Conservation (phyloP, 2,329 filamentous ascomycete species). For the Pezicula rhizophila region DNA sequence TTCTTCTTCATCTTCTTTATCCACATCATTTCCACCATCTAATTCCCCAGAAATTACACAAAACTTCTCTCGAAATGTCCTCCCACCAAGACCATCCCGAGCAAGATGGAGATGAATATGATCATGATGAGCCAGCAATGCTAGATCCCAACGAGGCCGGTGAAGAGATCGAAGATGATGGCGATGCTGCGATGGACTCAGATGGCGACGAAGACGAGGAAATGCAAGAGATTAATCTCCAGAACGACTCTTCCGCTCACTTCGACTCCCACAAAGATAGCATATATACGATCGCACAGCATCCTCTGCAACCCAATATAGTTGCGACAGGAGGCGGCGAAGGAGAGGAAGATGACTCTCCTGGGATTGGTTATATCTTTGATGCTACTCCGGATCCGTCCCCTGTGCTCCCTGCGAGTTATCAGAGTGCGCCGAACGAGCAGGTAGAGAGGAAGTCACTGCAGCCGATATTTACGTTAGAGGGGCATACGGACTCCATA, state of each 20-base stretch:
- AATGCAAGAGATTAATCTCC: constrained; percentile 65
- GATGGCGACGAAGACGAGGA: constrained; percentile 49
- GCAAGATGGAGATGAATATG: constrained; percentile 23
- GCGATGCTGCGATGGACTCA: constrained; percentile 77
- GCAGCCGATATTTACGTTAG: constrained; percentile 63
- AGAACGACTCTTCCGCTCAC: constrained; percentile 90
- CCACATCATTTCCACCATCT: not conserved
- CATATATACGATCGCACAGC: constrained; percentile 91
- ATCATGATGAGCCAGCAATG: constrained; percentile 63
- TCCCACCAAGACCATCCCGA: constrained; percentile 11
- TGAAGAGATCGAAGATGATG: constrained; percentile 65
- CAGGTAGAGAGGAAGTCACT: constrained; percentile 54
- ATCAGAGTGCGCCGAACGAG: constrained; percentile 59
- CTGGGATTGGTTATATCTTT: constrained; percentile 79
- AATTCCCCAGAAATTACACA: not conserved
- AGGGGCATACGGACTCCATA: constrained; percentile 89
- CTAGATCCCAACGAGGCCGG: constrained; percentile 71
- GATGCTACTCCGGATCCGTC: constrained; percentile 61
- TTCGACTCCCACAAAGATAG: constrained; percentile 88
- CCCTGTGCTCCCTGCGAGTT: constrained; percentile 72
- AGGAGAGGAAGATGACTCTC: constrained; percentile 53
- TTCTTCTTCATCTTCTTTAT: not conserved
- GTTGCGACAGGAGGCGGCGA: constrained; percentile 79
- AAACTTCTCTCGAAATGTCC: constrained; percentile 13
- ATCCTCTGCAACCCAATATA: constrained; percentile 71